Base-by-base conservation (phyloP, 176 grass and related monocot species). In the Carex littledalei region DNA sequence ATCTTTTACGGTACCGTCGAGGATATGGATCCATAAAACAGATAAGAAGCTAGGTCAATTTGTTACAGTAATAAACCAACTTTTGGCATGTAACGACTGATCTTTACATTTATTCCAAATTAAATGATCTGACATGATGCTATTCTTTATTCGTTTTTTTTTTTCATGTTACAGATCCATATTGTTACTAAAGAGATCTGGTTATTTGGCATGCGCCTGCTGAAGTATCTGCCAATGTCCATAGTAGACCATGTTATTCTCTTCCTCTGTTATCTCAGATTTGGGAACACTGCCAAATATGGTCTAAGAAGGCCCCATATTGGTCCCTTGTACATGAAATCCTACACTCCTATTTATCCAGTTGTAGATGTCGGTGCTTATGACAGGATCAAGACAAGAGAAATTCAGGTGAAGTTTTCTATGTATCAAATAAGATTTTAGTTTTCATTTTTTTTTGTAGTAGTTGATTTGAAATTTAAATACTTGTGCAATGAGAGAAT, bases 151-250 rank as follows among this genome's bases (percentile, higher is more conserved):
- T 67, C 1, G 49, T 29, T 31, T 58, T 13, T 77, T 16, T 37
- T 43, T 59, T 18, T 57, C 22, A 78, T 56, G 14, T 20, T 62
- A 43, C 87, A 93, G 92, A 11, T 97, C 10, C 92, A 97, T 54
- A 70, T 97, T 3, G 90, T 97, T 74, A 90, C 45, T 17, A 94
- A 88, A 72, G 89, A 93, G 84, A 90, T 97, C 75, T 90, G 84
- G 86, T 57, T 71, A 8, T 16, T 91, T 53, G 95, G 84, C 10
- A 94, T 94, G 92, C 3, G 75, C 41, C 47, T 92, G 71, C 18
- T 82, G 61, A 43, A 59, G 12, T 90, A 84, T 76, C 79, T 98
- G 41, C 91, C 91, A 1, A 0, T 37, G 35, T 80, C 81, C 79
- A 5, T 85, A 5, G 74, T 98, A 53, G 95, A 94, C 73, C 67